A percentile compares a stretch with the other conserved stretches of the same genome.
These are phyloP conservation scores for Neofusicoccum kwambonambiense DNA, from an alignment of 2,329 filamentous ascomycete species.

Conservation along the genomic window DNA sequence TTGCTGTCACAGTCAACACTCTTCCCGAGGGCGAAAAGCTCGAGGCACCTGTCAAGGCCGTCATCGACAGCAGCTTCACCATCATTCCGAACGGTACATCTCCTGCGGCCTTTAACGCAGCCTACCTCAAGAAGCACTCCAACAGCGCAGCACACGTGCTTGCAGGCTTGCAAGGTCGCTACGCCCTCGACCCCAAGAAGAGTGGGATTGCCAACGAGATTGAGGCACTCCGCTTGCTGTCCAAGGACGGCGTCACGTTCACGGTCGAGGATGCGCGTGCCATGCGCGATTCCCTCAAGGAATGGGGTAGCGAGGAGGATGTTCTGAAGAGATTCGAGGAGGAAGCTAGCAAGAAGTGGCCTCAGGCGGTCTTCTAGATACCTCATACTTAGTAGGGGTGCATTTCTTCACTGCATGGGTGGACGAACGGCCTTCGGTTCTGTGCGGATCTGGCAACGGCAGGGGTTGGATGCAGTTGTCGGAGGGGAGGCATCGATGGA, in stretches of 20 bases:
- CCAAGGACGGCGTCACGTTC: conserved; percentile 52
- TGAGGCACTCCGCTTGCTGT: conserved; percentile 37
- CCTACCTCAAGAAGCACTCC: conserved; percentile 63
- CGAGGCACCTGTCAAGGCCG: conserved; percentile 63
- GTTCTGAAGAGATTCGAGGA: conserved; percentile 51
- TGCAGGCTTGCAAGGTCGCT: conserved; percentile 60
- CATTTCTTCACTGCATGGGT: background rate
- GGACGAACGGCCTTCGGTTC: background rate
- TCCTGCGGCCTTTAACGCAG: conserved; percentile 64
- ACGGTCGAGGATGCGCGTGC: conserved; percentile 58
- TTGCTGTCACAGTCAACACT: conserved; percentile 31
- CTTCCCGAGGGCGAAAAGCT: conserved; percentile 49
- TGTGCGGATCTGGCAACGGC: too few relatives aligned
- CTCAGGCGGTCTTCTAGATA: conserved; percentile 27
- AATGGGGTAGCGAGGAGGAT: conserved; percentile 51
- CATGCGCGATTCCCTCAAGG: conserved; percentile 52
- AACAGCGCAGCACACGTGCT: conserved; percentile 62
- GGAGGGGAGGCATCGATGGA: too few relatives aligned
- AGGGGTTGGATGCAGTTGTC: too few relatives aligned
- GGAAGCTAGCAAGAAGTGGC: conserved; percentile 40
- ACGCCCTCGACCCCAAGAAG: conserved; percentile 61
- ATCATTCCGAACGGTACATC: conserved; percentile 57
- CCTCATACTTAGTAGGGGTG: background rate
- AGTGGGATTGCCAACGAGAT: conserved; percentile 33
- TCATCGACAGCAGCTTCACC: conserved; percentile 67